These are phyloP conservation scores for Amoebophrya sp. DNA, from an alignment of 169 alveolate genomes.

Conservation along the genomic window DNA sequence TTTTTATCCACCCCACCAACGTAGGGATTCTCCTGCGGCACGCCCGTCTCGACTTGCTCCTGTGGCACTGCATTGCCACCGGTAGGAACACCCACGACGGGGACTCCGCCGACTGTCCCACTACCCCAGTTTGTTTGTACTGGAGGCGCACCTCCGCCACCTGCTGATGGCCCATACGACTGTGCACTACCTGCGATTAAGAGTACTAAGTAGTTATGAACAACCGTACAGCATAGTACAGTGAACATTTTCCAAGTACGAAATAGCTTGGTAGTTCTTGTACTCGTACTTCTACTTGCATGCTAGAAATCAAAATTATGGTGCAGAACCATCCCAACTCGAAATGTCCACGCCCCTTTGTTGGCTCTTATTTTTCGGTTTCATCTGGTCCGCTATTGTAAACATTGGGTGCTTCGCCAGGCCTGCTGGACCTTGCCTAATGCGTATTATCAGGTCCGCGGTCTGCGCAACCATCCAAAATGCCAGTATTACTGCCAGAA, in stretches of 20 bases:
- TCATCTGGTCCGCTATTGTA: slow-evolving; percentile 13
- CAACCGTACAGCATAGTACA: too few species aligned
- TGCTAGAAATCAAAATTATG: too few species aligned
- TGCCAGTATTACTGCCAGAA: neutral
- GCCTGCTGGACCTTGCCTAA: neutral
- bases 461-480: neutral
- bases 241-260: too few species aligned
- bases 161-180: neutral
- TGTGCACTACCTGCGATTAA: neutral
- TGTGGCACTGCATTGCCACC: neutral
- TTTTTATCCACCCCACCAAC: neutral
- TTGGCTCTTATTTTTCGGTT: neutral
- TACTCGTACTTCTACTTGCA: too few species aligned
- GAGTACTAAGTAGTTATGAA: too few species aligned
- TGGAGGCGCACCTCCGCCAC: neutral
- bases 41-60: neutral
- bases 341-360: neutral
- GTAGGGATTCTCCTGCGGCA: neutral
- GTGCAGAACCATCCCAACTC: neutral
- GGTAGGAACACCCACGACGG: neutral
- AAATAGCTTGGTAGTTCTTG: too few species aligned
- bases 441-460: neutral
- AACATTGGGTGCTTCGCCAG: slow-evolving; percentile 22
- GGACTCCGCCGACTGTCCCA: neutral
- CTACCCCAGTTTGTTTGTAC: neutral